A percentile compares a stretch with the other conserved stretches of the same genome.
Evolutionary conservation across 495 filamentous ascomycete species (phyloP).

Genomic region (Neurospora discreta): DNA sequence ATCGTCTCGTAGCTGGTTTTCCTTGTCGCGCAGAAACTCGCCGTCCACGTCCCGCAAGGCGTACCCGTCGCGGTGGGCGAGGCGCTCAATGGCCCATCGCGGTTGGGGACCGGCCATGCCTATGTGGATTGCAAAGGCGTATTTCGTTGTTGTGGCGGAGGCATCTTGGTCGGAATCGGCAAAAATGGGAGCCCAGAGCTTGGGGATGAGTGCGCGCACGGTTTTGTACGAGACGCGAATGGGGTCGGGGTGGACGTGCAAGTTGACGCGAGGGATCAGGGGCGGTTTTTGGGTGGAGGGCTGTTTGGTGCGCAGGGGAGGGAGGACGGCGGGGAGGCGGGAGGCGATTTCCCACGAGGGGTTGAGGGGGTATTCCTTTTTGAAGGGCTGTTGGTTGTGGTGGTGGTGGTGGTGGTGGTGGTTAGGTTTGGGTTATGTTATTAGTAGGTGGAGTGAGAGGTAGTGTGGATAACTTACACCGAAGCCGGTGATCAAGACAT

Average conservation of each 20-base stretch:
- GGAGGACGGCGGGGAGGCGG: slow-evolving; percentile 42
- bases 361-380: slow-evolving; percentile 50
- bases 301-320: slow-evolving; percentile 25
- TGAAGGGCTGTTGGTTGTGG: slow-evolving; percentile 47
- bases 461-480: slow-evolving; percentile 50
- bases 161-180: slow-evolving; percentile 6
- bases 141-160: slow-evolving; percentile 16
- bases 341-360: slow-evolving; percentile 59
- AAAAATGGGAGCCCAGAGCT: slow-evolving; percentile 30
- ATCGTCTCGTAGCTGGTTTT: slow-evolving; percentile 21
- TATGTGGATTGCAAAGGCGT: slow-evolving; percentile 65
- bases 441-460: too few relatives aligned
- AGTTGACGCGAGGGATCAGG: slow-evolving; percentile 42
- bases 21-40: slow-evolving; percentile 40
- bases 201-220: slow-evolving; percentile 52
- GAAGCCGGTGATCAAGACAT: slow-evolving; percentile 63
- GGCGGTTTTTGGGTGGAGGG: slow-evolving; percentile 10
- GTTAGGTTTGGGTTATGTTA: too few relatives aligned
- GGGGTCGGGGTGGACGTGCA: slow-evolving; percentile 53
- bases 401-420: neutral
- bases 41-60: slow-evolving; percentile 56
- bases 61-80: slow-evolving; percentile 70
- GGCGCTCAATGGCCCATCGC: slow-evolving; percentile 59
- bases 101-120: slow-evolving; percentile 64
- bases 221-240: slow-evolving; percentile 58